phyloP scores from a whole-genome alignment of 345 rosid species.

The Linum lewisii region DNA sequence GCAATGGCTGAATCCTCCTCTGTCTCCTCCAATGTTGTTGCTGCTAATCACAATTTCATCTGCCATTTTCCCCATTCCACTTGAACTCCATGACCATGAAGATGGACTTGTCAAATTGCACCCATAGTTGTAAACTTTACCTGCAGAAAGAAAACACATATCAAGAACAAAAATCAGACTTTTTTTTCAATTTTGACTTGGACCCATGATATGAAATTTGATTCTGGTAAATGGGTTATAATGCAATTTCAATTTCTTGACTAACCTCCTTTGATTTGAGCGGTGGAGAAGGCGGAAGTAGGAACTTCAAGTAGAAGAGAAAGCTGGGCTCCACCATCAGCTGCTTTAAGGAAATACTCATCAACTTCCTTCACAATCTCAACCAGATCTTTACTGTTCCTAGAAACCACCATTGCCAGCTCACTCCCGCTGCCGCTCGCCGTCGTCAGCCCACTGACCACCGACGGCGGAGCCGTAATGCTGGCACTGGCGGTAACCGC shows the following conservation, averaged over 20 bases:
- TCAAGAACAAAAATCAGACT: not conserved
- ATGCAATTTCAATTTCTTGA: no score
- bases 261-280: conserved; percentile 53
- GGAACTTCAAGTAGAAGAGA: conserved; percentile 64
- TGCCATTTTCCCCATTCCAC: conserved; percentile 33
- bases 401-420: conserved; percentile 74
- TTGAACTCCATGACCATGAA: conserved; percentile 62
- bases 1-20: conserved; percentile 43
- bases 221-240: no score
- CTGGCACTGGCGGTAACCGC: conserved; percentile 29
- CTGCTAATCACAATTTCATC: conserved; percentile 15
- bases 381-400: conserved; percentile 67
- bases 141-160: conserved; percentile 19
- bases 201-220: not conserved
- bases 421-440: conserved; percentile 44
- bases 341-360: conserved; percentile 77
- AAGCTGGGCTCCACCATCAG: conserved; percentile 61
- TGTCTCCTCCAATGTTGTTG: conserved; percentile 8
- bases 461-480: conserved; percentile 35
- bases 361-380: conserved; percentile 91
- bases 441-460: conserved; percentile 39
- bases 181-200: no score
- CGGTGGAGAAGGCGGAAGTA: conserved; percentile 25
- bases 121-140: conserved; percentile 49
- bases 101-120: conserved; percentile 51